Conservation (phyloP, 2,329 filamentous ascomycete species). For the Colletotrichum lentis region DNA sequence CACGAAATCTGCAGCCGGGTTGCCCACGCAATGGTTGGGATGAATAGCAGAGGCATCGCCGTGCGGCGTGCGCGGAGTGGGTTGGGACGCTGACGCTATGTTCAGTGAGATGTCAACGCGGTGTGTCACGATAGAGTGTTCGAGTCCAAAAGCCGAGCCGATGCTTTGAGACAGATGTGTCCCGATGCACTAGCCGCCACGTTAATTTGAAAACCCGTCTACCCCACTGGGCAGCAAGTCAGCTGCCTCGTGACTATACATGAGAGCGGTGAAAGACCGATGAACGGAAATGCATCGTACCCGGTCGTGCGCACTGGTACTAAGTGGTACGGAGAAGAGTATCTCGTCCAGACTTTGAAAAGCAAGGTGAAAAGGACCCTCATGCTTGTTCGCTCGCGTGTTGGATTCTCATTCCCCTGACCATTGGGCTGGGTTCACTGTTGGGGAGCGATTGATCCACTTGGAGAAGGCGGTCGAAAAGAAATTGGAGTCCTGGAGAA, state of each 20-base stretch:
- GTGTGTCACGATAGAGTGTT: conserved; percentile 8
- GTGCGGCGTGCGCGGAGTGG: not conserved
- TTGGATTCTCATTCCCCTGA: conserved; percentile 23
- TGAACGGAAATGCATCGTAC: not conserved
- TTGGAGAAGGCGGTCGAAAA: conserved; percentile 34
- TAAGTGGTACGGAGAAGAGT: not conserved
- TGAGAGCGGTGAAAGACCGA: conserved; percentile 31
- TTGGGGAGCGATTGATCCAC: conserved; percentile 29
- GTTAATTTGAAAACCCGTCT: not conserved
- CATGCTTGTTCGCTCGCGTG: conserved; percentile 37
- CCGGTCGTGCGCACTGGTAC: conserved; percentile 10
- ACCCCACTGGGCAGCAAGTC: conserved; percentile 28
- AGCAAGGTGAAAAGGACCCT: conserved; percentile 1
- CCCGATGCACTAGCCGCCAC: conserved; percentile 13
- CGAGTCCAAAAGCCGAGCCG: conserved; percentile 19
- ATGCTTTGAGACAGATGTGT: conserved; percentile 17
- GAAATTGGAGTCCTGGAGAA: not conserved
- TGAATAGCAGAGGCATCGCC: not conserved
- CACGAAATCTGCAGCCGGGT: conserved; percentile 5
- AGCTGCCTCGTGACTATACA: conserved; percentile 26
- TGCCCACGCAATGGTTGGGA: conserved; percentile 3
- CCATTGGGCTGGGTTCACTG: conserved; percentile 31
- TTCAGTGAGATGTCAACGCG: conserved; percentile 2
- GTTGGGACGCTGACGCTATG: not conserved
- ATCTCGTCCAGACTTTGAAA: conserved; percentile 1